Percentiles rank a stretch among this genome's conserved stretches.
These are phyloP conservation scores for Psilocybe azurescens DNA, from an alignment of 768 basidiomycete genomes.

Conservation along the genomic window DNA sequence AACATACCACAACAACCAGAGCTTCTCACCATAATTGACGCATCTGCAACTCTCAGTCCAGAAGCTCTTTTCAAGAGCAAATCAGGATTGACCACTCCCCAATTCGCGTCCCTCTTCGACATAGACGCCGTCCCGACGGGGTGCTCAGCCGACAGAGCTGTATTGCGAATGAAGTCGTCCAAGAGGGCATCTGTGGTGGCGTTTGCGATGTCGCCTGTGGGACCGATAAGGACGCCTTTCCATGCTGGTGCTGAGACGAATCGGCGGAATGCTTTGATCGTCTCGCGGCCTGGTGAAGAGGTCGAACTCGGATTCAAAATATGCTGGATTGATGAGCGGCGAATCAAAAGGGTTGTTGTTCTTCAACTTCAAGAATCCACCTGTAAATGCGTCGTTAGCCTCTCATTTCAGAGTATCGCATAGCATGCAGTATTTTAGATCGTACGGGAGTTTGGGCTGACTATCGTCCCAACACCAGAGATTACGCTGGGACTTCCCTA, in stretches of 20 bases:
- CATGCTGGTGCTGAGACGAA: conserved; percentile 31
- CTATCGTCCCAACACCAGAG: conserved; percentile 8
- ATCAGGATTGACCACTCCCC: conserved; percentile 38
- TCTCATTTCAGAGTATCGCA: too few species aligned
- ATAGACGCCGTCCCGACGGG: conserved; percentile 33
- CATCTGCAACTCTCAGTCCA: conserved; percentile 41
- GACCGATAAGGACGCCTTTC: conserved; percentile 29
- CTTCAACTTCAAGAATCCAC: conserved; percentile 34
- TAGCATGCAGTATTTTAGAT: neutral
- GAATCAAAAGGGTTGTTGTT: conserved; percentile 45
- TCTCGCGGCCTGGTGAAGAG: conserved; percentile 27
- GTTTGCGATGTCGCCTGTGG: conserved; percentile 17
- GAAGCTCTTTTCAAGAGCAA: conserved; percentile 32
- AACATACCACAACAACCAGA: neutral
- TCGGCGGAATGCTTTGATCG: conserved; percentile 21
- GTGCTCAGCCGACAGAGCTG: conserved; percentile 28
- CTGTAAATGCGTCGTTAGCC: neutral
- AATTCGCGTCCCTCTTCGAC: conserved; percentile 23
- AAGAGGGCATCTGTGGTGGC: conserved; percentile 30
- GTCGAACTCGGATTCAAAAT: conserved; percentile 37
- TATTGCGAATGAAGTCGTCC: conserved; percentile 24
- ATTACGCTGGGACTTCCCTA: conserved; percentile 14
- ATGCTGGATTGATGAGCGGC: conserved; percentile 53
- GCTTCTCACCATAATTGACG: conserved; percentile 27
- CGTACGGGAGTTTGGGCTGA: conserved; percentile 16